A percentile compares a stretch with the other conserved stretches of the same genome.
Evolutionary conservation across 2,329 filamentous ascomycete genomes (phyloP).

Genomic region (Aureobasidium sp.): DNA sequence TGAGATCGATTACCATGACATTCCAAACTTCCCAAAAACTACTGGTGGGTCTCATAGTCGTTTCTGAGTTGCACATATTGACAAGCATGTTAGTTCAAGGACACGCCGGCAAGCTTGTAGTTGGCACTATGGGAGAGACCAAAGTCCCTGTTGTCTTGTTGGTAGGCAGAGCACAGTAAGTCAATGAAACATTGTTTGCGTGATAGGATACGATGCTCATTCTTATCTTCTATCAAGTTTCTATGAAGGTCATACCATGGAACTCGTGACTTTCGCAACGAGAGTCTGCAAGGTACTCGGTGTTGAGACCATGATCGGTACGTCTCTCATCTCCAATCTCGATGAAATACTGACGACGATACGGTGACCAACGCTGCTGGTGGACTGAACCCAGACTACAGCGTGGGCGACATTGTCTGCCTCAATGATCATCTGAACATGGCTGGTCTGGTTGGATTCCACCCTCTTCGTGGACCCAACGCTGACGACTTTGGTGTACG

Average conservation of each 20-base stretch:
- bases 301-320: slow-evolving; percentile 50
- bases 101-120: slow-evolving; percentile 57
- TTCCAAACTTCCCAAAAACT: slow-evolving; percentile 53
- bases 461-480: slow-evolving; percentile 56
- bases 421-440: slow-evolving; percentile 60
- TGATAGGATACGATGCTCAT: slow-evolving; percentile 4
- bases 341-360: not conserved
- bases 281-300: slow-evolving; percentile 55
- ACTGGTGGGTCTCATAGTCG: slow-evolving; percentile 41
- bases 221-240: slow-evolving; percentile 37
- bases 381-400: slow-evolving; percentile 54
- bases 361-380: slow-evolving; percentile 59
- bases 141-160: slow-evolving; percentile 52
- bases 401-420: slow-evolving; percentile 56
- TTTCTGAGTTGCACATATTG: not conserved
- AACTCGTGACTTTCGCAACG: slow-evolving; percentile 54
- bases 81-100: slow-evolving; percentile 30
- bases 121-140: slow-evolving; percentile 48
- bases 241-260: slow-evolving; percentile 59
- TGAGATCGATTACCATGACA: slow-evolving; percentile 48
- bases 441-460: slow-evolving; percentile 50
- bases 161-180: slow-evolving; percentile 57
- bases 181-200: slow-evolving; percentile 14
- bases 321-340: slow-evolving; percentile 12
- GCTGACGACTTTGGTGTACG: slow-evolving; percentile 52